These are phyloP conservation scores for Lichina pygmaea DNA, from an alignment of 495 filamentous ascomycete species.

Conservation along the genomic window DNA sequence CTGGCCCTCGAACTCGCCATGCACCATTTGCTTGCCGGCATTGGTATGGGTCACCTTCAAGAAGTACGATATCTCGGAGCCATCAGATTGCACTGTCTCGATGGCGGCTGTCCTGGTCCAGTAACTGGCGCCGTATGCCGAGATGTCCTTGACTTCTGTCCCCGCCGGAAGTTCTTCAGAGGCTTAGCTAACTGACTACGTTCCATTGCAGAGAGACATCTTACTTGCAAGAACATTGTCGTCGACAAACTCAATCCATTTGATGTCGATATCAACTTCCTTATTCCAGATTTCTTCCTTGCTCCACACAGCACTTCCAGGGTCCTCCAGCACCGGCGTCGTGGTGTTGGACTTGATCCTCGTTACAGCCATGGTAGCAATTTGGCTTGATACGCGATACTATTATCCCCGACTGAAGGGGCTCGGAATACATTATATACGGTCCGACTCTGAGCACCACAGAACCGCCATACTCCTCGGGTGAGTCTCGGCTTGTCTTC, in stretches of 20 bases:
- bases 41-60: constrained; percentile 4
- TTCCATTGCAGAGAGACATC: not conserved
- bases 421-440: no score
- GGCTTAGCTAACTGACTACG: not conserved
- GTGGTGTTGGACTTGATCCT: no score
- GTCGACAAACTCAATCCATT: constrained; percentile 2
- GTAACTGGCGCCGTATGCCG: constrained; percentile 5
- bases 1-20: constrained; percentile 9
- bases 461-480: no score
- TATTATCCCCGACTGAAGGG: no score
- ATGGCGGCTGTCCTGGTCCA: constrained; percentile 8
- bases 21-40: constrained; percentile 5
- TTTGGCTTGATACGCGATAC: no score
- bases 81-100: constrained; percentile 4
- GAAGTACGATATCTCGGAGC: constrained; percentile 4
- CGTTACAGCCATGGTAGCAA: no score
- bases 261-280: not conserved
- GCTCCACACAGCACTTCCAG: no score
- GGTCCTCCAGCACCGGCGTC: no score
- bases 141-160: constrained; percentile 1
- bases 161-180: constrained; percentile 4
- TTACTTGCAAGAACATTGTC: constrained; percentile 4
- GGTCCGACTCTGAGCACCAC: no score
- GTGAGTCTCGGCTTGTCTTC: no score
- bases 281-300: not conserved